Evolutionary conservation across 495 filamentous ascomycete genomes (phyloP).

Genomic region (Penicillium atrosanguineum): DNA sequence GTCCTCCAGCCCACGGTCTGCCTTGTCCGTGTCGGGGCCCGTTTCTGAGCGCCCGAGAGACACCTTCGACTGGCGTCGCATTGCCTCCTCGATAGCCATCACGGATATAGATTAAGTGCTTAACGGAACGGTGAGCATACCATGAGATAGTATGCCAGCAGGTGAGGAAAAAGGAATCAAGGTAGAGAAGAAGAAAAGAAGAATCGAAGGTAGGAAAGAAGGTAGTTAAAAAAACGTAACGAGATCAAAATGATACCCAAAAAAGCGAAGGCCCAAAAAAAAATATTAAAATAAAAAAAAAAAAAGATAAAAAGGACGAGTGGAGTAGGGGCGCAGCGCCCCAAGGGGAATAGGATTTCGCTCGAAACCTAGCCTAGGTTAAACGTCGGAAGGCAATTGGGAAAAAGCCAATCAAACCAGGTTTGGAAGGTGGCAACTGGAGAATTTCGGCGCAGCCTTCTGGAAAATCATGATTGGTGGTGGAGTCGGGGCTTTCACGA

Average conservation of each 20-base stretch:
- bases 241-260: not conserved
- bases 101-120: not conserved
- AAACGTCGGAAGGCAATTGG: not conserved
- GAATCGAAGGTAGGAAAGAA: not conserved
- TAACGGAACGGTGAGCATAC: not conserved
- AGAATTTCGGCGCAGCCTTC: not conserved
- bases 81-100: conserved; percentile 12
- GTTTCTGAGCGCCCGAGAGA: conserved; percentile 14
- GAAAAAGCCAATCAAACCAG: not conserved
- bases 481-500: not conserved
- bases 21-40: conserved; percentile 16
- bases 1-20: conserved; percentile 26
- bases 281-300: conserved; percentile 2
- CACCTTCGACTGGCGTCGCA: conserved; percentile 18
- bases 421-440: not conserved
- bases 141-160: not conserved
- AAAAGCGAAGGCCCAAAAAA: not conserved
- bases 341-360: not conserved
- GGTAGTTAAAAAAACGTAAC: not conserved
- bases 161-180: not conserved
- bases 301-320: conserved; percentile 4
- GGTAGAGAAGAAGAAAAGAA: not conserved
- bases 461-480: not conserved
- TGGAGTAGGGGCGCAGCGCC: conserved; percentile 1
- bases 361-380: not conserved